phyloP scores from a whole-genome alignment of 306 rosid species.

The Cyclanthera cordifolia region DNA sequence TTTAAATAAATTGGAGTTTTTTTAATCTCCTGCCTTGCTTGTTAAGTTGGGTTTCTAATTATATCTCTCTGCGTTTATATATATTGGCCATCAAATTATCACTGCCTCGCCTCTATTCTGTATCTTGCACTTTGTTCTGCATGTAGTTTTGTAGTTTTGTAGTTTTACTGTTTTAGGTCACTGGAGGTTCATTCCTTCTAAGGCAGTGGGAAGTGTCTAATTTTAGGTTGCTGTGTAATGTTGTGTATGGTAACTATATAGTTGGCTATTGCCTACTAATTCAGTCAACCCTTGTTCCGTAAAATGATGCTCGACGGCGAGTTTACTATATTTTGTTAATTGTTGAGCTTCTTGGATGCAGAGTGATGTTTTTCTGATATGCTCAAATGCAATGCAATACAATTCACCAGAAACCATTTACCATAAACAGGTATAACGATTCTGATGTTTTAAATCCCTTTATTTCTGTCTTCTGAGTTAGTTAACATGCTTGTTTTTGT shows the following conservation, averaged over 20 bases:
- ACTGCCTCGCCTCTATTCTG: not conserved
- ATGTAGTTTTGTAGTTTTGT: not conserved
- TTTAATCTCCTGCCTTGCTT: not conserved
- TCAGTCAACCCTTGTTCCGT: not conserved
- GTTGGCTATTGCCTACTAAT: not conserved
- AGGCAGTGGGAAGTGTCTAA: not conserved
- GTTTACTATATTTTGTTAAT: constrained; percentile 17
- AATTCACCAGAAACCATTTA: constrained; percentile 82
- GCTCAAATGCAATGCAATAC: constrained; percentile 94
- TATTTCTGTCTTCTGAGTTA: constrained; percentile 15
- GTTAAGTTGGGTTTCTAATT: not conserved
- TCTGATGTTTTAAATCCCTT: constrained; percentile 5
- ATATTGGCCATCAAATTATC: not conserved
- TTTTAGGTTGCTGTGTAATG: not conserved
- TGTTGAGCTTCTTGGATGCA: constrained; percentile 40
- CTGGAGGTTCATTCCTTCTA: not conserved
- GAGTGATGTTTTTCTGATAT: constrained; percentile 75
- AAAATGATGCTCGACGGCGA: constrained; percentile 7
- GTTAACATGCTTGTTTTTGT: constrained; percentile 16
- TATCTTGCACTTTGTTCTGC: not conserved
- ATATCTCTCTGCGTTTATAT: not conserved
- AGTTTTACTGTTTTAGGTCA: not conserved
- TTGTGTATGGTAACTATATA: not conserved
- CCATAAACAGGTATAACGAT: constrained; percentile 67
- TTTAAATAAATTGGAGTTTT: not conserved